These are phyloP conservation scores for Trichoderma sp. DNA, from an alignment of 2,329 filamentous ascomycete species.

Conservation along the genomic window DNA sequence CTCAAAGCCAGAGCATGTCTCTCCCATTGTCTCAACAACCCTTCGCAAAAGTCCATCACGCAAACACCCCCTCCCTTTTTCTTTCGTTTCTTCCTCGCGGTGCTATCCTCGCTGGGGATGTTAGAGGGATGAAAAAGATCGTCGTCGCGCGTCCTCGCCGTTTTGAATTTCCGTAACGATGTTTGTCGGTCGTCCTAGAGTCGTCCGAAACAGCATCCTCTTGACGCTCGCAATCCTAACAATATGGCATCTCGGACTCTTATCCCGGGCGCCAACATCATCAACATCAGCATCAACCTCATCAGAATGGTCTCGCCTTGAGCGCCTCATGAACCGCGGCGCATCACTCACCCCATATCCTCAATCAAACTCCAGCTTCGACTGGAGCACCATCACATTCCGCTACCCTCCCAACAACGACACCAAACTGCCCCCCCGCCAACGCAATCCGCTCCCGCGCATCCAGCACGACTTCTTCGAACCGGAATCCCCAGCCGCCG, in stretches of 20 bases:
- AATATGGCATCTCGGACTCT: constrained; percentile 8
- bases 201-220: constrained; percentile 20
- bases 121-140: neutral
- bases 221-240: constrained; percentile 4
- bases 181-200: constrained; percentile 25
- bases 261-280: neutral
- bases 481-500: constrained; percentile 35
- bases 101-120: neutral
- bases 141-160: neutral
- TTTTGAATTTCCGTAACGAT: neutral
- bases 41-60: neutral
- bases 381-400: constrained; percentile 42
- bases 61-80: neutral
- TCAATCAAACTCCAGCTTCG: constrained; percentile 40
- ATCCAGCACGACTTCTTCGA: constrained; percentile 45
- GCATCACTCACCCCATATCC: constrained; percentile 14
- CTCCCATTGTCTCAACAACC: neutral
- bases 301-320: constrained; percentile 32
- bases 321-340: constrained; percentile 40
- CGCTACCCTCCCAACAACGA: constrained; percentile 34
- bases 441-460: constrained; percentile 35
- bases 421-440: constrained; percentile 37
- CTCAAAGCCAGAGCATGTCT: neutral
- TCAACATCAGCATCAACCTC: no score
- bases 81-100: no score